Conservation (phyloP, 306 rosid genomes). For the Adenanthera pavonina region DNA sequence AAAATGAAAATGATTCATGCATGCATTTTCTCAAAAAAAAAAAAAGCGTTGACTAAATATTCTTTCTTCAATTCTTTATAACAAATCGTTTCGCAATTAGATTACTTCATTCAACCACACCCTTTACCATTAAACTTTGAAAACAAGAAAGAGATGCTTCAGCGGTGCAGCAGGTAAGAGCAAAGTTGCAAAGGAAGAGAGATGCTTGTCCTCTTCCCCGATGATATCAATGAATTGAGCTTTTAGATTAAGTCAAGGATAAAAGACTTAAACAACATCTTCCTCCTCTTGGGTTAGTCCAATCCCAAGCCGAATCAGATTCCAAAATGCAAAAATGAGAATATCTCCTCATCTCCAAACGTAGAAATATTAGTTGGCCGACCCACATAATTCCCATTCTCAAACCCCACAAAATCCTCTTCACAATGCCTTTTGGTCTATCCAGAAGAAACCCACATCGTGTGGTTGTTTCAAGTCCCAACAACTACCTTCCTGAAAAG, state of each 20-base stretch:
- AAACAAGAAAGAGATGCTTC: constrained; percentile 9
- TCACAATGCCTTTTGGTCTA: constrained; percentile 21
- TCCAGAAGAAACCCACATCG: constrained; percentile 25
- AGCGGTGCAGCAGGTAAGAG: background rate
- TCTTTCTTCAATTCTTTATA: too few species aligned
- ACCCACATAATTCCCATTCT: constrained; percentile 28
- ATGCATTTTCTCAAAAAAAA: too few species aligned
- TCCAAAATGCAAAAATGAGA: constrained; percentile 39
- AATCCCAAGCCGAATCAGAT: constrained; percentile 44
- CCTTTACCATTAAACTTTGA: background rate
- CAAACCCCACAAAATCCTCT: constrained; percentile 29
- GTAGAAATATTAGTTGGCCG: constrained; percentile 11
- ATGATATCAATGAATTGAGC: constrained; percentile 15
- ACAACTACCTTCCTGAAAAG: constrained; percentile 47
- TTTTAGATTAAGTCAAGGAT: constrained; percentile 48
- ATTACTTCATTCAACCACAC: background rate
- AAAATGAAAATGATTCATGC: too few species aligned
- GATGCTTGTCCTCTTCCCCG: background rate
- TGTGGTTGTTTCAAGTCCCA: constrained; percentile 29
- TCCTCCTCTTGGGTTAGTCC: background rate
- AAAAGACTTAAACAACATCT: constrained; percentile 17
- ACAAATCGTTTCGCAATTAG: background rate
- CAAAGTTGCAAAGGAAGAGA: background rate
- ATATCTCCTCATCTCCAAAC: constrained; percentile 13
- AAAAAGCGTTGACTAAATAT: too few species aligned